phyloP scores from a whole-genome alignment of 129 eudicot species.

The Dittrichia graveolens region DNA sequence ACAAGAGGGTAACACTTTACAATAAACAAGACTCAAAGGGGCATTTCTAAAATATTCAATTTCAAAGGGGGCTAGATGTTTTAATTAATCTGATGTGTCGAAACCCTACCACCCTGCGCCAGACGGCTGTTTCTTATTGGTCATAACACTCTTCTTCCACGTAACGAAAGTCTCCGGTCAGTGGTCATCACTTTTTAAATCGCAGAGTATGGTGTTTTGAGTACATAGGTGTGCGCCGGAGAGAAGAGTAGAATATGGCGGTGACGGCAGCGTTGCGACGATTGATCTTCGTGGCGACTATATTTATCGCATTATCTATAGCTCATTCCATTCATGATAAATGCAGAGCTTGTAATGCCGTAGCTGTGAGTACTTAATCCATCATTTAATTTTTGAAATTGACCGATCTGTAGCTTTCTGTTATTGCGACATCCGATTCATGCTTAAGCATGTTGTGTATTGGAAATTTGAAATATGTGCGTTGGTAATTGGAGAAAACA shows the following conservation, averaged over 20 bases:
- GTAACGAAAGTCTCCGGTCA: constrained; percentile 31
- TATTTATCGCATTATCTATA: constrained; percentile 23
- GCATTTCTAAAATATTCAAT: neutral
- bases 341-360: constrained; percentile 88
- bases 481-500: neutral
- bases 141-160: constrained; percentile 30
- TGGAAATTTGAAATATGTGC: constrained; percentile 9
- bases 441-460: neutral
- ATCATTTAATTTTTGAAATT: constrained; percentile 5
- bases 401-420: constrained; percentile 23
- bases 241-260: constrained; percentile 30
- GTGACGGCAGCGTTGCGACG: constrained; percentile 32
- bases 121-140: constrained; percentile 26
- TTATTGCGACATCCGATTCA: neutral
- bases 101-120: constrained; percentile 13
- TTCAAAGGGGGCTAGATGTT: neutral
- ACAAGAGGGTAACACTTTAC: too few relatives aligned
- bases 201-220: neutral
- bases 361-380: constrained; percentile 55
- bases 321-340: constrained; percentile 67
- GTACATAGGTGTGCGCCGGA: constrained; percentile 20
- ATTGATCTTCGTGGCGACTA: constrained; percentile 32
- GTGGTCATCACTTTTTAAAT: constrained; percentile 26
- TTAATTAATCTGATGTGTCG: constrained; percentile 27
- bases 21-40: too few relatives aligned